phyloP scores from a whole-genome alignment of 2,329 filamentous ascomycete species.

The Colletotrichum noveboracense region DNA sequence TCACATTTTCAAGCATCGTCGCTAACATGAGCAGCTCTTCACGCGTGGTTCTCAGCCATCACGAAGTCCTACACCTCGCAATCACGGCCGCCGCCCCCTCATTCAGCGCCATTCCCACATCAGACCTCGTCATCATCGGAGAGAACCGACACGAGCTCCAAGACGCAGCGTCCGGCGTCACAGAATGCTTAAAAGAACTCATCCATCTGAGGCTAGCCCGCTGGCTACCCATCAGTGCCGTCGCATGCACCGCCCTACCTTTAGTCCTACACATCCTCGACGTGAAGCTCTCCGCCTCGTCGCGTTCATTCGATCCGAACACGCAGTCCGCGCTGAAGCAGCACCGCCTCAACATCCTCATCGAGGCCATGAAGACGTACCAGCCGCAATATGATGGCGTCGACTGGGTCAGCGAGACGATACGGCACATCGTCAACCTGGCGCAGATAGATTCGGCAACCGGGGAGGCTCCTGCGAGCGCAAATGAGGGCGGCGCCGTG shows the following conservation, averaged over 20 bases:
- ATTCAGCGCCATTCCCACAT: conserved; percentile 31
- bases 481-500: conserved; percentile 23
- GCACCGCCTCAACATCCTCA: conserved; percentile 47
- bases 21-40: conserved; percentile 39
- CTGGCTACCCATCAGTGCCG: conserved; percentile 52
- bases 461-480: background rate
- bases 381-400: conserved; percentile 51
- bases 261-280: conserved; percentile 38
- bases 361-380: conserved; percentile 51
- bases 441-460: conserved; percentile 32
- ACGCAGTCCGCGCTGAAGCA: conserved; percentile 44
- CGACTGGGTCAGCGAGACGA: conserved; percentile 49
- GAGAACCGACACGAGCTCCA: conserved; percentile 48
- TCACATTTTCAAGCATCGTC: background rate
- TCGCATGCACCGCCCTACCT: conserved; percentile 38
- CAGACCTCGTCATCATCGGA: conserved; percentile 41
- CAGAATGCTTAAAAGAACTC: conserved; percentile 51
- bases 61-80: conserved; percentile 50
- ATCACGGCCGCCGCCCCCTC: conserved; percentile 40
- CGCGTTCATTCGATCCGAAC: conserved; percentile 29
- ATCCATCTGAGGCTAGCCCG: conserved; percentile 48
- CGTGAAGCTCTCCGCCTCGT: conserved; percentile 34
- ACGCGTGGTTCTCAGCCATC: conserved; percentile 49
- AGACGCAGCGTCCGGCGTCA: conserved; percentile 48
- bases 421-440: conserved; percentile 46